Conservation (phyloP, 2,329 filamentous ascomycete genomes). For the Neocucurbitaria cava region DNA sequence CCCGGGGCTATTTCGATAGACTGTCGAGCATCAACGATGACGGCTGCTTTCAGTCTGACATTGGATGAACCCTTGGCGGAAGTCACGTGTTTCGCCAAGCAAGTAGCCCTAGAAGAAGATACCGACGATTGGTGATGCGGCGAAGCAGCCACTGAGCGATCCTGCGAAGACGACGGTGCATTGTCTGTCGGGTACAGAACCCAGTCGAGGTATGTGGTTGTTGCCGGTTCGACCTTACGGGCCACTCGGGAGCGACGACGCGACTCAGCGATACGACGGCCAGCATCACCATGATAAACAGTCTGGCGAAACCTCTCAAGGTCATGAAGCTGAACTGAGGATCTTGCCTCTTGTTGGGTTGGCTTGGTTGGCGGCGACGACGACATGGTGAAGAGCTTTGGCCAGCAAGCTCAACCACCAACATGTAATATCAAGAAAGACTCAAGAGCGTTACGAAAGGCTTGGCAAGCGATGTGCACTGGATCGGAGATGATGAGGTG, state of each 20-base stretch:
- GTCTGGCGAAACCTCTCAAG: conserved; percentile 26
- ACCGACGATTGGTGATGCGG: background rate
- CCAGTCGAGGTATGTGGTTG: conserved; percentile 6
- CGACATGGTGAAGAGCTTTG: conserved; percentile 28
- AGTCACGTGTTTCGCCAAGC: conserved; percentile 17
- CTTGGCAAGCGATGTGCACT: background rate
- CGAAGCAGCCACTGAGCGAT: background rate
- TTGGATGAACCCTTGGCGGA: conserved; percentile 7
- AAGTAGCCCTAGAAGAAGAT: background rate
- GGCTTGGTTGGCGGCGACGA: conserved; percentile 16
- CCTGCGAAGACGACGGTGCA: background rate
- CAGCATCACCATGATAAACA: conserved; percentile 33
- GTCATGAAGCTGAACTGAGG: background rate
- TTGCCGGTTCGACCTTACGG: background rate
- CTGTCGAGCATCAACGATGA: conserved; percentile 18
- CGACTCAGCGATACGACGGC: conserved; percentile 33
- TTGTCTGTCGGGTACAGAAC: conserved; percentile 3
- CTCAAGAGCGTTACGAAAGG: conserved; percentile 5
- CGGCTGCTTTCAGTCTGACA: conserved; percentile 20
- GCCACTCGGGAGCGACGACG: conserved; percentile 24
- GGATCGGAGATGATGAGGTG: conserved; percentile 3
- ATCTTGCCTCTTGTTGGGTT: background rate
- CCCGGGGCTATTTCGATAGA: background rate
- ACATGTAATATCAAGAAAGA: conserved; percentile 5
- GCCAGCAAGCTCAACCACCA: conserved; percentile 1